Base-by-base conservation (phyloP, 2,329 filamentous ascomycete species). In the Neoscytalidium dimidiatum region DNA sequence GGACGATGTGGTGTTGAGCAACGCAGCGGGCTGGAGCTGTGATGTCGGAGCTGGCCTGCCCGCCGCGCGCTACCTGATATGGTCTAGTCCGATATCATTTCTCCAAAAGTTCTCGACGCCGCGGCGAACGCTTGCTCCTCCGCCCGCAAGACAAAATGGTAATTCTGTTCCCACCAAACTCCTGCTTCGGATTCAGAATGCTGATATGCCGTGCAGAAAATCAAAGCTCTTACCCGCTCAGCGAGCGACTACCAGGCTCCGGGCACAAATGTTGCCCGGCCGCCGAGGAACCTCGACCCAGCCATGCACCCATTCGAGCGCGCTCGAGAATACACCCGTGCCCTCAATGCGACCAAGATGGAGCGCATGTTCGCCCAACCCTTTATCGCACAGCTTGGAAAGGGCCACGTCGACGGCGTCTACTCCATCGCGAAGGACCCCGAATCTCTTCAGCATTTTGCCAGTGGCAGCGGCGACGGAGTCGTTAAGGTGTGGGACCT, bases 401-500 rank as follows among this genome's bases (percentile, higher is more conserved):
- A 87, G 33, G 94, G 95, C 21, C 95, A 99, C 79, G 92, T 97
- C 64, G 95, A 99, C 73, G 95, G 95, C 58, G 81, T 84, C 17
- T 84, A 83, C 70, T 77, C 73, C 11, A 77, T 83, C 46, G 80
- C 81, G 13, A 82, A 82, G 65, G 81, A 83, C 67, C 81, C 81
- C 2, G 77, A 78, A 41, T 78, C 43, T 5, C 41, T 66, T 1
- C 2, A 57, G 6, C 46, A 62, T 17, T 62, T 66, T 56, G 64
- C 48, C 7, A 62, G 64, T 1, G 67, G 67, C 9, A 94, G 91
- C 73, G 93, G 92, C 48, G 92, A 90, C 70, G 94, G 95, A 69
- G 88, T 97, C 9, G 87, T 99, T 65, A 99, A 99, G 79, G 90
- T 95, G 35, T 96, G 93, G 93, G 90, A 96, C 78, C 81, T 95